Percentiles rank a stretch among this genome's conserved stretches.
Conservation (phyloP, 257 asterid genomes). For the Verbena officinalis region DNA sequence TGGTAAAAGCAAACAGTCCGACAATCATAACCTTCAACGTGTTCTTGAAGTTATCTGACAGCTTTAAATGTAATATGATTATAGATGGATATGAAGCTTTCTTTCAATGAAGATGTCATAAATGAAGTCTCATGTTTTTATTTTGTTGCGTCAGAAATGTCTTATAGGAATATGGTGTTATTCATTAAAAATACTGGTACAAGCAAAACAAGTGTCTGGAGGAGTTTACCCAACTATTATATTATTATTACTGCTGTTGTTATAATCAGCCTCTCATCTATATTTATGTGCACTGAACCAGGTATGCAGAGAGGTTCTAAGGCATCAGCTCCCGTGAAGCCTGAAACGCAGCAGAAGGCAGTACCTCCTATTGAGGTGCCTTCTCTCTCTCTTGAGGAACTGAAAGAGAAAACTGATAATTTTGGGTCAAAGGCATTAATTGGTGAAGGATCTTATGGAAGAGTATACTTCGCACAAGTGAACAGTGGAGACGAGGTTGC, state of each 20-base stretch:
- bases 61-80: no score
- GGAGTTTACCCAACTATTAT: no score
- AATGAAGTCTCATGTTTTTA: no score
- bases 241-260: no score
- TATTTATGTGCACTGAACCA: constrained; percentile 31
- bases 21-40: no score
- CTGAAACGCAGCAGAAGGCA: constrained; percentile 64
- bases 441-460: constrained; percentile 95
- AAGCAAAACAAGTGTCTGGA: no score
- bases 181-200: no score
- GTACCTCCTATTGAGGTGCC: constrained; percentile 86
- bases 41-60: no score
- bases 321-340: constrained; percentile 63
- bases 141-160: constrained; percentile 4
- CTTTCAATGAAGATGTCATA: no score
- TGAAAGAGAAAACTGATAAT: constrained; percentile 84
- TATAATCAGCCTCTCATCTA: constrained; percentile 17
- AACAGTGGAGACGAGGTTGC: constrained; percentile 80
- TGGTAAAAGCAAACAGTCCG: no score
- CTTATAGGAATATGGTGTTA: constrained; percentile 14
- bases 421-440: constrained; percentile 84
- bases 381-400: constrained; percentile 67
- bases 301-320: constrained; percentile 68
- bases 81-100: no score
- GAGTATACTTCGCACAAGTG: constrained; percentile 78